Base-by-base conservation (phyloP, 2,329 filamentous ascomycete genomes). In the Aspergillus fumigatus region DNA sequence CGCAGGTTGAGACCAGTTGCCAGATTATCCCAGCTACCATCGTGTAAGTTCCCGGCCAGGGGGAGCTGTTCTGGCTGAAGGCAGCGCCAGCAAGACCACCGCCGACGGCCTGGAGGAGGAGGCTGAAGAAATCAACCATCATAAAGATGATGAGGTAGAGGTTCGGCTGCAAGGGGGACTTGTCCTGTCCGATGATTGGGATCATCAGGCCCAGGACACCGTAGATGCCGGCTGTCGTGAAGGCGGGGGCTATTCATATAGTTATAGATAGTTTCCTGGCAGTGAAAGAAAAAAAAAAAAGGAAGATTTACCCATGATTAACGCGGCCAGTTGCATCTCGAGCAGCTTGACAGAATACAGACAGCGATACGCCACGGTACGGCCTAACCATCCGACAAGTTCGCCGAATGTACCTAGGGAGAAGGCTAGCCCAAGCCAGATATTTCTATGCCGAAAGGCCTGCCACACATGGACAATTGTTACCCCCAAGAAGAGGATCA, bases 1-100 rank as follows among this genome's bases (percentile, higher is more conserved):
- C 19, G 1, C 43, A 27, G 50, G 83, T 74, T 4, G 78, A 75
- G 40, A 75, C 71, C 32, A 84, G 79, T 62, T 84, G 82, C 23
- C 83, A 71, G 14, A 75, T 70, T 2, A 84, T 75, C 5, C 82
- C 81, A 2, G 75, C 76, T 35, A 79, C 70, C 54, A 76, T 72
- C 41, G 78, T 67, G 54, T 75, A 59, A 32, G 77, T 73, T n/a
- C 74, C 77, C 9, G 64, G 50, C 41, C 25, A 25, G 17, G 49
- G 47, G 9, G 49, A 52, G 3, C 27, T 52, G 2, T 29, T 27
- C 17, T 38, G 9, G 21, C 41, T 45, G 23, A 48, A 80, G 26
- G 54, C 68, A 21, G 29, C 62, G 51, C 68, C 69, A 3, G 75
- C 74, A 3, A 81, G 53, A 21, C 76, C 79, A 14, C 80, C 80